Evolutionary conservation across 2,329 filamentous ascomycete genomes (phyloP).

Genomic region (Catunica adiposa): DNA sequence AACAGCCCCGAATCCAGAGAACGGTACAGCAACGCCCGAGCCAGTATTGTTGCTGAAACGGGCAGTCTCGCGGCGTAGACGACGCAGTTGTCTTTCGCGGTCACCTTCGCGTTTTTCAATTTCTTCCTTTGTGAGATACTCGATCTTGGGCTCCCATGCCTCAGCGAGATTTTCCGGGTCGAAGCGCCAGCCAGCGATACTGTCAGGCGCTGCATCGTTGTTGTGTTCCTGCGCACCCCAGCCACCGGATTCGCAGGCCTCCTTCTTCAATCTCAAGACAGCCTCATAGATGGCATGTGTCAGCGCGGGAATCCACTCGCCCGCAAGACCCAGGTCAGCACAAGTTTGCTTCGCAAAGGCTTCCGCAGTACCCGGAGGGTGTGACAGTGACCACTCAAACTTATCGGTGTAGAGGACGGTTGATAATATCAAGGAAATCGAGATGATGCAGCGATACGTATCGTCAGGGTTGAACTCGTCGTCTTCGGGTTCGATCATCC

Average conservation of each 20-base stretch:
- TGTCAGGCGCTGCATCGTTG: constrained; percentile 72
- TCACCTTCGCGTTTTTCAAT: constrained; percentile 96
- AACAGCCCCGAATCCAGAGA: constrained; percentile 34
- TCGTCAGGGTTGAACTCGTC: constrained; percentile 74
- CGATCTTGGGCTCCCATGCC: constrained; percentile 71
- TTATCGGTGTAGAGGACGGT: constrained; percentile 91
- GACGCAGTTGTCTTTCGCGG: constrained; percentile 73
- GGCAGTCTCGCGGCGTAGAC: constrained; percentile 77
- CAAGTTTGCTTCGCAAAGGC: constrained; percentile 86
- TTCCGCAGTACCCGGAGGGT: constrained; percentile 82
- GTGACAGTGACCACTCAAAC: constrained; percentile 91
- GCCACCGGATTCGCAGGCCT: constrained; percentile 79
- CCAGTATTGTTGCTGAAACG: constrained; percentile 76
- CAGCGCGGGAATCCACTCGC: constrained; percentile 89
- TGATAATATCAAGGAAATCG: constrained; percentile 76
- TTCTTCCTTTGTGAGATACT: constrained; percentile 77
- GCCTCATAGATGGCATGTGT: constrained; percentile 96
- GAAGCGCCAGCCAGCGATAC: constrained; percentile 83
- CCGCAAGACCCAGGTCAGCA: constrained; percentile 71
- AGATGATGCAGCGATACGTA: constrained; percentile 84
- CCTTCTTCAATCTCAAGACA: constrained; percentile 82
- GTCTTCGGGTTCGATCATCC: constrained; percentile 33
- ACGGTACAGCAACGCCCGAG: constrained; percentile 59
- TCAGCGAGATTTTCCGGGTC: constrained; percentile 78
- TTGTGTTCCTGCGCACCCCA: constrained; percentile 56